Evolutionary conservation across 2,329 filamentous ascomycete species (phyloP).

Genomic region (Cladophialophora bantiana): DNA sequence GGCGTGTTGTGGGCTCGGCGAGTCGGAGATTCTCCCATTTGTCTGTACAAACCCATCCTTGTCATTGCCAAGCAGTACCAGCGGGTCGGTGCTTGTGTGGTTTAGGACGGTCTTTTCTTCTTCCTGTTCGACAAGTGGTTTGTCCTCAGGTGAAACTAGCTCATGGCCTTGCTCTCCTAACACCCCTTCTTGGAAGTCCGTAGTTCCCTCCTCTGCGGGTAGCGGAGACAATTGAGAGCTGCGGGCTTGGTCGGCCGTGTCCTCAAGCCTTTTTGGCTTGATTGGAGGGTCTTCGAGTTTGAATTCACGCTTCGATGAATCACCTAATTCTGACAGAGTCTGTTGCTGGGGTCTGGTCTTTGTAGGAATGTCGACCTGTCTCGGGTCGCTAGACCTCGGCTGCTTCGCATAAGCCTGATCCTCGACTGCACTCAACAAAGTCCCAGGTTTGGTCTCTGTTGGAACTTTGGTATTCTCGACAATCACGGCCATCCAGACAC

Average conservation of each 20-base stretch:
- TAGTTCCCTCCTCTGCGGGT: background rate
- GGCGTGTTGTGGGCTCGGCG: background rate
- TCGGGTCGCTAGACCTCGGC: background rate
- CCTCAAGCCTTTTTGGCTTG: slow-evolving; percentile 21
- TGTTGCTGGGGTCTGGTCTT: slow-evolving; percentile 4
- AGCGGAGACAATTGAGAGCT: background rate
- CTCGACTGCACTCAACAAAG: background rate
- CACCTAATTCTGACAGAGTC: background rate
- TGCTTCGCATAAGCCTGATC: slow-evolving; percentile 6
- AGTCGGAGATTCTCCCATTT: background rate
- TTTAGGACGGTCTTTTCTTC: slow-evolving; percentile 10
- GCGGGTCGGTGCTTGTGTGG: background rate
- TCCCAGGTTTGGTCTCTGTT: background rate
- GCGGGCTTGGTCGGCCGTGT: background rate
- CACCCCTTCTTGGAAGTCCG: background rate
- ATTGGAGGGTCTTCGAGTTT: slow-evolving; percentile 9
- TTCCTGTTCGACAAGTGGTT: slow-evolving; percentile 1
- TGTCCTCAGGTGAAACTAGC: background rate
- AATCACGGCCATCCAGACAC: slow-evolving; percentile 58
- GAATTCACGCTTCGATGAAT: slow-evolving; percentile 1
- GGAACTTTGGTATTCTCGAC: slow-evolving; percentile 46
- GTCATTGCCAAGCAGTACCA: background rate
- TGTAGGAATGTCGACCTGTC: slow-evolving; percentile 8
- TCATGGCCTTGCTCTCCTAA: background rate
- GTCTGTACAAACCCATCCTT: background rate